Conservation (phyloP, 805 yeast genomes). For the Kodamaea jinghongensis region DNA sequence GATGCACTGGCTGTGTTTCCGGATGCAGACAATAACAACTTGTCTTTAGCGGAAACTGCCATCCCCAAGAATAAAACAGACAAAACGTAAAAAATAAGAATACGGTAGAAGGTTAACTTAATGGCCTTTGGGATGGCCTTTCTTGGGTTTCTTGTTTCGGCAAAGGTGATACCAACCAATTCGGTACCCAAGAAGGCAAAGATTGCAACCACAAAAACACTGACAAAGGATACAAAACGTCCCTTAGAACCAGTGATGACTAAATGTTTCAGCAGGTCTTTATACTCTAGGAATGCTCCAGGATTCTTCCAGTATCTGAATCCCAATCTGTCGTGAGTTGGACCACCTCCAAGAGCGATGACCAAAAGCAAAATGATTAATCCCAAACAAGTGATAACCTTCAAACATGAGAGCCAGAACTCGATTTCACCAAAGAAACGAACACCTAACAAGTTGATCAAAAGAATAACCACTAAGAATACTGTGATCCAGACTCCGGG, state of each 20-base stretch:
- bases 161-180: constrained; percentile 67
- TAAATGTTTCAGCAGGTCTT: constrained; percentile 38
- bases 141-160: constrained; percentile 67
- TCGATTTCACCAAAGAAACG: constrained; percentile 33
- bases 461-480: constrained; percentile 39
- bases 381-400: constrained; percentile 65
- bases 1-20: constrained; percentile 68
- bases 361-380: constrained; percentile 60
- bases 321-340: constrained; percentile 69
- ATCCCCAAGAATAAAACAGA: constrained; percentile 64
- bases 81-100: constrained; percentile 58
- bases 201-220: constrained; percentile 63
- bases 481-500: constrained; percentile 60
- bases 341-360: constrained; percentile 77
- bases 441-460: constrained; percentile 48
- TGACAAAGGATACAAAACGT: constrained; percentile 57
- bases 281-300: constrained; percentile 55
- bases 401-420: constrained; percentile 62
- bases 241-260: constrained; percentile 46
- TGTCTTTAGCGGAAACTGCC: constrained; percentile 62
- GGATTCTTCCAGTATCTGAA: constrained; percentile 70
- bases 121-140: constrained; percentile 69
- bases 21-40: constrained; percentile 48
- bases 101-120: constrained; percentile 63
- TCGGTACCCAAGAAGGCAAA: constrained; percentile 74